Evolutionary conservation across 2,329 filamentous ascomycete species (phyloP).

Genomic region (Fusarium mexicanum): DNA sequence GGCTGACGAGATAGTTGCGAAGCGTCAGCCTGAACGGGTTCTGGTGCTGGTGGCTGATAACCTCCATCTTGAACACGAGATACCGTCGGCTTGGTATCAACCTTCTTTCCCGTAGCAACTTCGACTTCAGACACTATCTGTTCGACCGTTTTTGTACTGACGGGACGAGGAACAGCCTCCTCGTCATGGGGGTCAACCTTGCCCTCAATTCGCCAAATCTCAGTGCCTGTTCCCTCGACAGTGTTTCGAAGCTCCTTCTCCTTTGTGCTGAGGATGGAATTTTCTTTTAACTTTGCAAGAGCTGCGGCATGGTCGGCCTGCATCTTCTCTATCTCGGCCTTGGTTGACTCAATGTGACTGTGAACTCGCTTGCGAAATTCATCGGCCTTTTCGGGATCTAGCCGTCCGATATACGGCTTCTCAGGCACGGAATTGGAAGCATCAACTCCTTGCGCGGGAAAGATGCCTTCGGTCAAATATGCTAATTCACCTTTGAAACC

Average conservation of each 20-base stretch:
- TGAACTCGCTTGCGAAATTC: conserved; percentile 84
- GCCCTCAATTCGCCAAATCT: conserved; percentile 72
- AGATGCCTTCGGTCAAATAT: conserved; percentile 83
- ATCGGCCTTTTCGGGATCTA: conserved; percentile 80
- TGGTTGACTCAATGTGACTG: conserved; percentile 76
- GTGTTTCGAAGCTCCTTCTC: conserved; percentile 80
- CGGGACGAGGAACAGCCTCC: conserved; percentile 47
- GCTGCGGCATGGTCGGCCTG: conserved; percentile 80
- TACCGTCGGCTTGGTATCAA: conserved; percentile 71
- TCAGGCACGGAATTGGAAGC: conserved; percentile 58
- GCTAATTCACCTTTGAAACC: conserved; percentile 86
- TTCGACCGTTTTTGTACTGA: conserved; percentile 67
- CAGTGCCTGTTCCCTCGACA: conserved; percentile 66
- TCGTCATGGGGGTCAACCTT: conserved; percentile 62
- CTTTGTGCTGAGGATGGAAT: conserved; percentile 74
- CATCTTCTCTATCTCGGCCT: conserved; percentile 85
- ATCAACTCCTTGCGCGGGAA: conserved; percentile 71
- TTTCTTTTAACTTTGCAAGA: conserved; percentile 78
- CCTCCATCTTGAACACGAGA: conserved; percentile 82
- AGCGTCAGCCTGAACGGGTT: conserved; percentile 50
- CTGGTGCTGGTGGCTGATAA: conserved; percentile 68
- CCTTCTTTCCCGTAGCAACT: conserved; percentile 71
- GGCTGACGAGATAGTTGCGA: conserved; percentile 61
- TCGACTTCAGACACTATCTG: conserved; percentile 82
- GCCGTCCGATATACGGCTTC: conserved; percentile 67